A percentile compares a stretch with the other conserved stretches of the same genome.
Conservation (phyloP, 176 grass and related monocot genomes). For the Zea luxurians region DNA sequence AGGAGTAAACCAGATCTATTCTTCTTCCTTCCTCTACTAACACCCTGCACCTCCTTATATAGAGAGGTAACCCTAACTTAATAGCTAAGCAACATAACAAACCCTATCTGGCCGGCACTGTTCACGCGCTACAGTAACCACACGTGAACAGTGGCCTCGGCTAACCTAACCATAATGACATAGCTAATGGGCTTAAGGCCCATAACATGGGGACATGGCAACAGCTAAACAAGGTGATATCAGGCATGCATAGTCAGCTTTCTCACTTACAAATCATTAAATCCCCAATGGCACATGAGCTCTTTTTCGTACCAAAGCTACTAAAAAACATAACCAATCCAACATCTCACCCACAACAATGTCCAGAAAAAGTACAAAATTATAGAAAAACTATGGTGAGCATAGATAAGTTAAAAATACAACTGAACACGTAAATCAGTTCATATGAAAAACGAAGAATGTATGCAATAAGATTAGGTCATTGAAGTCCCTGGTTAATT, state of each 20-base stretch:
- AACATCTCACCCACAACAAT: conserved; percentile 5
- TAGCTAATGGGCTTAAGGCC: too few species aligned
- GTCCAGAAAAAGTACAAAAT: not conserved
- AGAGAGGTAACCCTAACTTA: too few species aligned
- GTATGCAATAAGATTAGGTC: not conserved
- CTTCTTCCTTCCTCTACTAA: too few species aligned
- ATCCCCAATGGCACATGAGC: not conserved
- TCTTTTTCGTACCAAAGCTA: not conserved
- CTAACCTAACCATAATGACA: too few species aligned
- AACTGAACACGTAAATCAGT: conserved; percentile 21
- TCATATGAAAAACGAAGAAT: conserved; percentile 6
- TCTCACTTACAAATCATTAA: not conserved
- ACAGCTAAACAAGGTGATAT: not conserved
- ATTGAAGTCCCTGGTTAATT: not conserved
- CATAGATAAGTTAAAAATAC: not conserved
- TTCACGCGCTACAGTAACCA: too few species aligned
- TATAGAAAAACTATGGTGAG: not conserved
- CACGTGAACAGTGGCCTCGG: too few species aligned
- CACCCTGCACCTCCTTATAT: too few species aligned
- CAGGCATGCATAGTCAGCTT: not conserved
- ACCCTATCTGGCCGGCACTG: too few species aligned
- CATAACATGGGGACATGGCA: not conserved
- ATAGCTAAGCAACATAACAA: too few species aligned
- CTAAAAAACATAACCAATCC: not conserved
- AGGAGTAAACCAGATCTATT: too few species aligned